Evolutionary conservation across 2,329 filamentous ascomycete genomes (phyloP).

Genomic region (Arthroderma uncinatum): DNA sequence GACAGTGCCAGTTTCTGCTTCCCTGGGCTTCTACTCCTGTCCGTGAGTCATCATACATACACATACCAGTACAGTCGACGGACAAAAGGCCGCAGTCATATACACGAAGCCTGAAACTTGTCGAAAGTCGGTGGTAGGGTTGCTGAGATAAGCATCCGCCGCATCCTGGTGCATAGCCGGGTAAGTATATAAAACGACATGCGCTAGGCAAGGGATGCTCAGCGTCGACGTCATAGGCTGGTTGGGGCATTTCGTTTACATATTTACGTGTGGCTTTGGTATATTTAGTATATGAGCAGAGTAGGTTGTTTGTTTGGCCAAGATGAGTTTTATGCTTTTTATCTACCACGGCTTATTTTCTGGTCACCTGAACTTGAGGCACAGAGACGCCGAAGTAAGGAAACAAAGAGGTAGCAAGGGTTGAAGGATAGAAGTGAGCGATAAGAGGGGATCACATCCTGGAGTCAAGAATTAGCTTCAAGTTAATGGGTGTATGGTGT

Average conservation of each 20-base stretch:
- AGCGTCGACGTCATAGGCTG: neutral
- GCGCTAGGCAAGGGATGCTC: neutral
- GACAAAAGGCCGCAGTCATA: too few relatives aligned
- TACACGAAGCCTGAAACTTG: neutral
- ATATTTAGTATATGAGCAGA: too few relatives aligned
- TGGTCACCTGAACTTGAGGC: neutral
- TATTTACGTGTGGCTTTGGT: too few relatives aligned
- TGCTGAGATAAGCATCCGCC: constrained; percentile 1
- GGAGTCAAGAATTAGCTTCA: neutral
- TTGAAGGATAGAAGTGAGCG: neutral
- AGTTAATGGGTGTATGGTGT: neutral
- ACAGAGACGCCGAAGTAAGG: too few relatives aligned
- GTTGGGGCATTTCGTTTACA: too few relatives aligned
- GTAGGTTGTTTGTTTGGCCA: too few relatives aligned
- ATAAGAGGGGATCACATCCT: neutral
- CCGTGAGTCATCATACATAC: neutral
- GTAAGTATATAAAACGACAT: neutral
- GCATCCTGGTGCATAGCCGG: neutral
- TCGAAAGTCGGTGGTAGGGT: neutral
- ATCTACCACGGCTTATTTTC: too few relatives aligned
- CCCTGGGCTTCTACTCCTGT: neutral
- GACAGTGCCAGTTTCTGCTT: neutral
- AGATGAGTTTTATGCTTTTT: too few relatives aligned
- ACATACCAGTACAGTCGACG: neutral
- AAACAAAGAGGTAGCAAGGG: too few relatives aligned